Evolutionary conservation across 2,329 filamentous ascomycete species (phyloP), one percentile per base, ranked within the genome.

Genomic region (Aspergillus oerlinghausenensis): DNA sequence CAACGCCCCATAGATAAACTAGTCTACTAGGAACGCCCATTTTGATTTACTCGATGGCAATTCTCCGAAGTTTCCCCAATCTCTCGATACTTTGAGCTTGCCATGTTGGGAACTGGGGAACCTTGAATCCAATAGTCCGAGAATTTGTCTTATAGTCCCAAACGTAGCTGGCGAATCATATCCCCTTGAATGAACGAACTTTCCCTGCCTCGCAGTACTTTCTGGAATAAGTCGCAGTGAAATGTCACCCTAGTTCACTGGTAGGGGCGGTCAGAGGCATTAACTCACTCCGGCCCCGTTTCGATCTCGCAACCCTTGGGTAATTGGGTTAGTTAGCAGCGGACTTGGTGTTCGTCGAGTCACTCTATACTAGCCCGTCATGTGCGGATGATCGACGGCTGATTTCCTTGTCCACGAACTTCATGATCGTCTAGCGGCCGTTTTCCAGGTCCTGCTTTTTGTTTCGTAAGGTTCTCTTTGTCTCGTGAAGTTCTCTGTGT

Each of bases 51-150:
- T 51, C 21, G 28, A 54, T 50, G 35, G 21, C n/a, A 59, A 63
- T 48, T 59, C 55, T 55, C 62, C 62, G 60, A 63, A 19, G 53
- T 55, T 64, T 60, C 43, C 52, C 60, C 58, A 51, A 43, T 48
- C 35, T 49, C 45, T 29, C n/a, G n/a, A 29, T 23, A 40, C 32
- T 17, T 25, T 5, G 29, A 35, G n/a, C 26, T 47, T 23, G 25
- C 35, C 49, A 29, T 43, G 4, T 14, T 35, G 11, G 32, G 32
- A 35, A 35, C 32, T 35, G 11, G 17, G 49, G 26, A 49, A 26
- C 38, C 42, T 28, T 57, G 29, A 23, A 29, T 57, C 52, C 60
- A 58, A 64, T 64, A 64, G 63, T 57, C 32, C 54, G n/a, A 43
- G 25, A 45, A 52, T 52, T 62, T 56, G 61, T 62, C 56, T 43